Conservation (phyloP, 805 yeast species). For the Candida suzukii region DNA sequence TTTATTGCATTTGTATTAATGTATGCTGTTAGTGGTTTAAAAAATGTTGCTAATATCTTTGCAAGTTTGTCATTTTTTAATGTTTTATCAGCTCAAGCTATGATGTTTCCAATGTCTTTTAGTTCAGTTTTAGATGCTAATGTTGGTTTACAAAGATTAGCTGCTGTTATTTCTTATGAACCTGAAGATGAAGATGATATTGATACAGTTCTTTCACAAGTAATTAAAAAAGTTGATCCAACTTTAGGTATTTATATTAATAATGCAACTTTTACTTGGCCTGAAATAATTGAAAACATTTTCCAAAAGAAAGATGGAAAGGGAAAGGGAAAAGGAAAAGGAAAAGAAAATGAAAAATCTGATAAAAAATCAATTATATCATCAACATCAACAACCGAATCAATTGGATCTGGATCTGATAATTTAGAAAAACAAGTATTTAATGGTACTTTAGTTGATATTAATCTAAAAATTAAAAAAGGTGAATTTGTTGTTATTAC, state of each 20-base stretch:
- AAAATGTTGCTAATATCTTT: constrained; percentile 55
- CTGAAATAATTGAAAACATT: constrained; percentile 17
- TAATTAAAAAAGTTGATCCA: constrained; percentile 4
- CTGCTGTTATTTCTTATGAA: constrained; percentile 36
- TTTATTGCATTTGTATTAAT: constrained; percentile 45
- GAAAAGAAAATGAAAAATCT: background rate
- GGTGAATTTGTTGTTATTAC: constrained; percentile 68
- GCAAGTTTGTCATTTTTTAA: constrained; percentile 63
- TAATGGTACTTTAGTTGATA: background rate
- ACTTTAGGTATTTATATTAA: constrained; percentile 42
- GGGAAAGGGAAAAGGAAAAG: background rate
- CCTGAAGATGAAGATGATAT: constrained; percentile 6
- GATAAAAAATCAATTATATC: too few species aligned
- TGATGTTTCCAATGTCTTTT: constrained; percentile 66
- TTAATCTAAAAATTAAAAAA: constrained; percentile 35
- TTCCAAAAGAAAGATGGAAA: constrained; percentile 20
- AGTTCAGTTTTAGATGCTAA: constrained; percentile 60
- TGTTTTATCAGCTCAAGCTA: constrained; percentile 52
- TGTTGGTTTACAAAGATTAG: constrained; percentile 53
- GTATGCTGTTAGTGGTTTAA: constrained; percentile 26
- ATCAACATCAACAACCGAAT: too few species aligned
- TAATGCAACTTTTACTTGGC: constrained; percentile 67
- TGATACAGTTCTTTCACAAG: constrained; percentile 1
- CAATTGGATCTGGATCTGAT: background rate
- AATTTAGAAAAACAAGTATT: background rate